Base-by-base conservation (phyloP, 2,329 filamentous ascomycete genomes). In the Nemania bipapillata region DNA sequence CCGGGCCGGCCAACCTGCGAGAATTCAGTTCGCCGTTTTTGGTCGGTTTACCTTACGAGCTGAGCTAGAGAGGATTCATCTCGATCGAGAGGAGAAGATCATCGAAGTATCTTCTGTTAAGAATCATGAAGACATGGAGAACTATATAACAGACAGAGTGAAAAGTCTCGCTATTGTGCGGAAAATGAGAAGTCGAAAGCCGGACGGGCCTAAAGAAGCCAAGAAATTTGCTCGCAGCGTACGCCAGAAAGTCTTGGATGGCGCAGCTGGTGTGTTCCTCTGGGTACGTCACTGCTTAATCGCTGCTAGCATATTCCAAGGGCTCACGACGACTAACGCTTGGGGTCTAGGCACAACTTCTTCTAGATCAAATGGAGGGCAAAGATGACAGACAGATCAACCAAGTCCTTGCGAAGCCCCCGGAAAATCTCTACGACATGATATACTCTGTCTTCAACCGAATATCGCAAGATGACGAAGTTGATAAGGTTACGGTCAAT, bases 361-460 rank as follows among this genome's bases (percentile, higher is more conserved):
- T 62, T 22, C 17, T 62, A 32, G 59, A 62, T 30, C 59, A 62
- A 11, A 62, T 62, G 59, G 59, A 62, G 30, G 59, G 59, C 17
- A 62, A 62, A 32, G 59, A 62, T n/a, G 59, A 62, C 35, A 53
- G 59, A 9, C 59, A 62, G 17, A 62, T 62, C 4, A 42, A 62
- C 17, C 59, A 62, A 54, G 59, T 54, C 17, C 49, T 62, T 1
- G 59, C 59, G 8, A 62, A 62, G n/a, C 59, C 59, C 9, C 59
- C 59, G 5, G 59, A 53, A 22, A 54, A 62, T 17, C 24, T 62
- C 9, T 54, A 62, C n/a, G 59, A 62, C 12, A 62, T 54, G 59
- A 62, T 62, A 7, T 62, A 62, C 30, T 62, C 59, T 11, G 59
- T 62, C 24, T 62, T 62, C 49, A 62, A 32, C 3, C 49, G 59